Conservation (phyloP, 345 rosid species). For the Crucihimalaya himalaica region DNA sequence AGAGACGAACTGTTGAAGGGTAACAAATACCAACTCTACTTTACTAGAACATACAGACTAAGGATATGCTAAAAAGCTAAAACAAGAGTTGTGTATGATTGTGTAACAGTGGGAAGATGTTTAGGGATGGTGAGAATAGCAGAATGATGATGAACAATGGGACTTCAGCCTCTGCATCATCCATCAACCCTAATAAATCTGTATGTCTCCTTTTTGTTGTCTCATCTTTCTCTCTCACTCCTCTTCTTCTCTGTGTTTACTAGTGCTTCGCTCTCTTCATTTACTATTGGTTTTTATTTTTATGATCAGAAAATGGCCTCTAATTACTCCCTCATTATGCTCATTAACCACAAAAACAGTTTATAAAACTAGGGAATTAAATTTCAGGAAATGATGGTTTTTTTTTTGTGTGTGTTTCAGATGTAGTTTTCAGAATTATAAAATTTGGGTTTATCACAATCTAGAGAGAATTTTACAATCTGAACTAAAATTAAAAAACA, state of each 20-base stretch:
- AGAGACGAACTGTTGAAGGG: conserved; percentile 82
- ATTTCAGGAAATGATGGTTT: neutral
- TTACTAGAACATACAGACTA: neutral
- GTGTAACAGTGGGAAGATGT: conserved; percentile 60
- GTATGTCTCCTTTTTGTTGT: conserved; percentile 37
- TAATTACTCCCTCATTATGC: neutral
- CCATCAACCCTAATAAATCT: conserved; percentile 40
- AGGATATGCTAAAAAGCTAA: neutral
- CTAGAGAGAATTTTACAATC: too few relatives aligned
- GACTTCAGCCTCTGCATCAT: conserved; percentile 40
- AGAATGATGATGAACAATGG: conserved; percentile 72
- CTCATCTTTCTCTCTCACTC: neutral
- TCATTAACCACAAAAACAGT: neutral
- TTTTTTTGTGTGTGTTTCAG: neutral
- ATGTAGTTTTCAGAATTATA: neutral
- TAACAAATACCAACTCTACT: conserved; percentile 26
- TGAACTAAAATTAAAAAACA: neutral
- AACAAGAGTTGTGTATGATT: conserved; percentile 1
- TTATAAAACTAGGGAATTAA: neutral
- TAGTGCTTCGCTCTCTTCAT: neutral
- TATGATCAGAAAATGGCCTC: neutral
- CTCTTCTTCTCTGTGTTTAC: conserved; percentile 4
- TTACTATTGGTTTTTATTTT: conserved; percentile 10
- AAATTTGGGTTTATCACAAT: neutral
- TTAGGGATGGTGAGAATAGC: conserved; percentile 69